Percentiles rank a stretch among this genome's conserved stretches.
phyloP scores from a whole-genome alignment of 768 basidiomycete genomes.

The Gloeopeniophorella convolvens region DNA sequence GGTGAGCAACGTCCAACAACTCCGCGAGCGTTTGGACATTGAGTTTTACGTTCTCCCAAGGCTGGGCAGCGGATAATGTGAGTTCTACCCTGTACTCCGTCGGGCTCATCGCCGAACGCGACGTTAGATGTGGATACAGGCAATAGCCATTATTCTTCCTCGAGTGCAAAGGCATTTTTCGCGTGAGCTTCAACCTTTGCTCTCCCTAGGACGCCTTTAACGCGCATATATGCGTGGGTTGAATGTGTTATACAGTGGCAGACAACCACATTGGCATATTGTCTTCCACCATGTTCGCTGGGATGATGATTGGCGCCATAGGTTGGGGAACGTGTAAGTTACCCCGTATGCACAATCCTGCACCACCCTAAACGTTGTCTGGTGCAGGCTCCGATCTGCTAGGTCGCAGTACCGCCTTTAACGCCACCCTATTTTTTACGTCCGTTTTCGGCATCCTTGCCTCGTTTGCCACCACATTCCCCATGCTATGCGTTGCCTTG shows the following conservation, averaged over 20 bases:
- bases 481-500: constrained; percentile 61
- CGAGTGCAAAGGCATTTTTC: constrained; percentile 86
- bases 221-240: constrained; percentile 19
- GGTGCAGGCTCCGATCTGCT: constrained; percentile 71
- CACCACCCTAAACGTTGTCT: neutral
- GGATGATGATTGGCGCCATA: constrained; percentile 96
- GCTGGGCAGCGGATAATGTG: constrained; percentile 94
- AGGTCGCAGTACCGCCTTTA: constrained; percentile 88
- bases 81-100: constrained; percentile 20
- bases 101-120: neutral
- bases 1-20: constrained; percentile 47
- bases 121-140: constrained; percentile 87
- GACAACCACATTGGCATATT: constrained; percentile 74
- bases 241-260: constrained; percentile 40
- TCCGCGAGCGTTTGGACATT: neutral
- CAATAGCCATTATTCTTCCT: constrained; percentile 90
- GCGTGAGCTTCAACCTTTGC: constrained; percentile 36
- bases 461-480: constrained; percentile 66
- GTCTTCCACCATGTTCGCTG: constrained; percentile 84
- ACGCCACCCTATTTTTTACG: constrained; percentile 86
- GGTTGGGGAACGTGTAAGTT: constrained; percentile 85
- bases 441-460: constrained; percentile 80
- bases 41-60: constrained; percentile 31
- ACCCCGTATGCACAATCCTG: neutral
- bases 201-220: constrained; percentile 1